These are phyloP conservation scores for Tilletia walkeri DNA, from an alignment of 1,284 basidiomycete species.

Conservation along the genomic window DNA sequence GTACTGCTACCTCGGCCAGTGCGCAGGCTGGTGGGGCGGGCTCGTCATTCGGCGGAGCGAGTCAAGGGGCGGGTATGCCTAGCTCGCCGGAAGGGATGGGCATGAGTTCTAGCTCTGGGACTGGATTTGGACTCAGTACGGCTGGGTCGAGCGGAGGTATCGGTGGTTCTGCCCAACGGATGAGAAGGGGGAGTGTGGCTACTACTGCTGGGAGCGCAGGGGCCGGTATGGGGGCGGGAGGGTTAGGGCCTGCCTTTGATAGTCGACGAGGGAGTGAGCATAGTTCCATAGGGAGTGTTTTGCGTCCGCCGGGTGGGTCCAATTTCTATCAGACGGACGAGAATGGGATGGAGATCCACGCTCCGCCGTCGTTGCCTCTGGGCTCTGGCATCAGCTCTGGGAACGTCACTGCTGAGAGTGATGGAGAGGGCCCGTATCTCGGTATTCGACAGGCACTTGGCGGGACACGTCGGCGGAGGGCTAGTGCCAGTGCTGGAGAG, in stretches of 20 bases:
- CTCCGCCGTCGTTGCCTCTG: neutral
- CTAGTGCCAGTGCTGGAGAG: constrained; percentile 7
- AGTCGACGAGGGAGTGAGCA: constrained; percentile 10
- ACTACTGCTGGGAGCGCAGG: neutral
- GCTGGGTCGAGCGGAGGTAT: neutral
- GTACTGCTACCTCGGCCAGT: neutral
- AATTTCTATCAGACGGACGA: no score
- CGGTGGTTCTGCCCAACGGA: neutral
- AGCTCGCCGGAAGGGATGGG: constrained; percentile 3
- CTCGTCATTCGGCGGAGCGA: neutral
- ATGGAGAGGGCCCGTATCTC: neutral
- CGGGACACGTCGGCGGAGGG: neutral
- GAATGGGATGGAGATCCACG: neutral
- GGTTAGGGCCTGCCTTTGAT: neutral
- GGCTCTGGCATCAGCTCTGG: neutral
- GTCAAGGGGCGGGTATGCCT: neutral
- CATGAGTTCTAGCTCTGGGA: neutral
- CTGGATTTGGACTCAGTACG: neutral
- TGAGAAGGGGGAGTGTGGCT: neutral
- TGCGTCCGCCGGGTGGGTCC: neutral
- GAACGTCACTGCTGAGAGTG: neutral
- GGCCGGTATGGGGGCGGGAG: neutral
- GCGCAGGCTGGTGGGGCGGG: neutral
- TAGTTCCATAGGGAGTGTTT: constrained; percentile 6
- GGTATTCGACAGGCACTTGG: neutral